Conservation (phyloP, 1,284 basidiomycete genomes). For the Macrocystidia cucumis region DNA sequence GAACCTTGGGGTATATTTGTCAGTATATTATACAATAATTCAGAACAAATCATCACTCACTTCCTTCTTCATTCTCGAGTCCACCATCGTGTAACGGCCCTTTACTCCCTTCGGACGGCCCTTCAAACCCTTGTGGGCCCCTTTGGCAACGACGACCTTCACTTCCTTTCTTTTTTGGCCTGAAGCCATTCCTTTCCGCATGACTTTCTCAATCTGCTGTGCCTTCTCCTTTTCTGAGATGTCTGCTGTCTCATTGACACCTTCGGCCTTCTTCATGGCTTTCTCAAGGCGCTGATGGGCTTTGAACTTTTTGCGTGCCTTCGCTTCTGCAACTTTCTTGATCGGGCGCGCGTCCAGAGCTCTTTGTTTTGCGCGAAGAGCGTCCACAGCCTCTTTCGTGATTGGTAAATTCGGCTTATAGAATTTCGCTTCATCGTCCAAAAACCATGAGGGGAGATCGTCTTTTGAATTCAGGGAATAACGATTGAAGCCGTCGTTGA, state of each 20-base stretch:
- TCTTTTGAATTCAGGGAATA: conserved; percentile 91
- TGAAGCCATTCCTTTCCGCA: conserved; percentile 70
- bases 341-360: conserved; percentile 96
- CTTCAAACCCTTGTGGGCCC: conserved; percentile 83
- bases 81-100: conserved; percentile 90
- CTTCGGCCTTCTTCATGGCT: conserved; percentile 95
- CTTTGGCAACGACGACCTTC: conserved; percentile 91
- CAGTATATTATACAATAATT: not conserved
- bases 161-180: conserved; percentile 75
- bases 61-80: conserved; percentile 82
- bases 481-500: conserved; percentile 96
- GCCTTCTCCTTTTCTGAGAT: conserved; percentile 95
- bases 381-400: conserved; percentile 91
- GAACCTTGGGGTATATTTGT: conserved; percentile 34
- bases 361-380: conserved; percentile 85
- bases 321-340: conserved; percentile 99
- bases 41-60: conserved; percentile 25
- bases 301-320: conserved; percentile 94
- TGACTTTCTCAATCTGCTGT: conserved; percentile 86
- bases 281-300: conserved; percentile 84
- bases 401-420: conserved; percentile 95
- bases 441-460: conserved; percentile 91
- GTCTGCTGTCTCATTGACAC: conserved; percentile 85
- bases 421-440: conserved; percentile 92
- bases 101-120: conserved; percentile 96